Base-by-base conservation (phyloP, 73 alveolate genomes). In the Durusdinium trenchii region DNA sequence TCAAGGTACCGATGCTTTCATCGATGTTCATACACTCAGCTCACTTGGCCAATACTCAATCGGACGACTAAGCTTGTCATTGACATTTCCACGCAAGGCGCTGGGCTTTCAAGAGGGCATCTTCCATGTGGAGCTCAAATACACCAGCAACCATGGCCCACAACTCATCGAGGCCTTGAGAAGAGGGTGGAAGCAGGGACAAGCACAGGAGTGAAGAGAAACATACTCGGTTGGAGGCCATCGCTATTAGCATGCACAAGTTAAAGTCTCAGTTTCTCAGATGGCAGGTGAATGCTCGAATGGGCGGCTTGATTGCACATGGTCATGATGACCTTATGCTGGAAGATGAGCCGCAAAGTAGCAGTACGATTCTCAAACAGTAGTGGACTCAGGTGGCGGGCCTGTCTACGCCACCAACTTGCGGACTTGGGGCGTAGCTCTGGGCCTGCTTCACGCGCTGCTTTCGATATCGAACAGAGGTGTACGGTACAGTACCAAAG, bases 341-440 rank as follows among this genome's bases (percentile, higher is more conserved):
- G n/a, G n/a, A n/a, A n/a, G n/a, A n/a, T n/a, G n/a, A n/a, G n/a
- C n/a, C n/a, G n/a, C n/a, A n/a, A n/a, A n/a, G n/a, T n/a, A n/a
- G n/a, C 79, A 64, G 12, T 32, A 16, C 23, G 42, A 64, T 23
- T 62, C 76, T 26, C 83, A 5, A 36, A 6, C 71, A 47, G 64
- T n/a, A 35, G 42, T 35, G 12, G 20, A 75, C 14, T 6, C 3
- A 73, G 98, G 98, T 51, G 98, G 98, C 9, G 98, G 98, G 42
- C 98, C 98, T 35, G 98, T 93, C 40, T 93, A 93, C 40, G 69
- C 98, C 98, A 93, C 98, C 32, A 93, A 93, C 61, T 92, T 71
- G 83, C 48, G 87, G 52, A 73, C 92, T n/a, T 93, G 98, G 98
- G 98, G 98, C n/a, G 98, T 91, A 40, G 54, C 23, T 54, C 4